These are phyloP conservation scores for Suillus fuscotomentosus DNA, from an alignment of 768 basidiomycete species.

Conservation along the genomic window DNA sequence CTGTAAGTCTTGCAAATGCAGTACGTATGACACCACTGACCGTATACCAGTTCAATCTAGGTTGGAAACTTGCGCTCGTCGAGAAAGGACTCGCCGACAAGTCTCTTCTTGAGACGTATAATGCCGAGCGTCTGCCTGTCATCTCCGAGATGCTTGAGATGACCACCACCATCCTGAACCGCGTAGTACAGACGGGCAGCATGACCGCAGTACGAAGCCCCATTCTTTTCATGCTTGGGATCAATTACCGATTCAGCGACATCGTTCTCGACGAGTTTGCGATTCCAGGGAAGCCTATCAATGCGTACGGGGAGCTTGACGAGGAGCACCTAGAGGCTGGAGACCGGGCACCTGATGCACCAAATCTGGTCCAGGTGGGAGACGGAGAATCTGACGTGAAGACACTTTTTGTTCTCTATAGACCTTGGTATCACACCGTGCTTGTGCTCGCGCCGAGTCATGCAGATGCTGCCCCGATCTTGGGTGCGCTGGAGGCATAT, in stretches of 20 bases:
- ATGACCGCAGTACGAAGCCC: slow-evolving; percentile 20
- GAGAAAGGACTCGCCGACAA: slow-evolving; percentile 29
- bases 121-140: slow-evolving; percentile 41
- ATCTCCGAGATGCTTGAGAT: slow-evolving; percentile 38
- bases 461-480: slow-evolving; percentile 8
- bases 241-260: slow-evolving; percentile 15
- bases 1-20: slow-evolving; percentile 24
- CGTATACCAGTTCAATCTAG: slow-evolving; percentile 35
- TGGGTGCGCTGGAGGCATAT: neutral
- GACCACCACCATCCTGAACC: slow-evolving; percentile 25
- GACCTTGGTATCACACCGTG: slow-evolving; percentile 9
- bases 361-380: slow-evolving; percentile 16
- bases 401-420: slow-evolving; percentile 28
- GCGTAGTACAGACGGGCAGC: neutral
- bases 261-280: slow-evolving; percentile 12
- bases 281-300: neutral
- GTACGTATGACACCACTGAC: neutral
- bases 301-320: slow-evolving; percentile 9
- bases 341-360: slow-evolving; percentile 12
- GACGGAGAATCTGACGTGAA: slow-evolving; percentile 8
- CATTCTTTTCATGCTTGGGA: slow-evolving; percentile 29
- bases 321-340: slow-evolving; percentile 11
- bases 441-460: slow-evolving; percentile 12
- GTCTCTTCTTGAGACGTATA: slow-evolving; percentile 36
- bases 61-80: slow-evolving; percentile 42